Evolutionary conservation across 208 protist species (phyloP).

Genomic region (Leishmania braziliensis): DNA sequence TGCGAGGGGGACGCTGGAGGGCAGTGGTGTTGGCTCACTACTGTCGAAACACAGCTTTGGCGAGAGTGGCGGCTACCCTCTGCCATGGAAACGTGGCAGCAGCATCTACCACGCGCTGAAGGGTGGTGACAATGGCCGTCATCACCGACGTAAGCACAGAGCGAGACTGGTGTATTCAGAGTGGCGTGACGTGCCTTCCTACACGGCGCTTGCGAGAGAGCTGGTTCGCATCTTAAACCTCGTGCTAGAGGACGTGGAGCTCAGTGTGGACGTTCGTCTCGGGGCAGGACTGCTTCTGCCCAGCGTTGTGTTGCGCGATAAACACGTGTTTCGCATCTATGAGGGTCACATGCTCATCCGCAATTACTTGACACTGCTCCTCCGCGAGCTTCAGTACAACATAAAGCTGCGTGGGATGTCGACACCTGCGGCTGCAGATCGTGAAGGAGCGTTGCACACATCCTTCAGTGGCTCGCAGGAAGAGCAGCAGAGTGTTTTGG

Average conservation of each 20-base stretch:
- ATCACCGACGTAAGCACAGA: neutral
- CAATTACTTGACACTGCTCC: constrained; percentile 44
- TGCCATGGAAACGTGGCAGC: neutral
- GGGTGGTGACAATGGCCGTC: neutral
- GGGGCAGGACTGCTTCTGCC: constrained; percentile 45
- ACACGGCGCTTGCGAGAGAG: constrained; percentile 49
- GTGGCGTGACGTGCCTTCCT: constrained; percentile 62
- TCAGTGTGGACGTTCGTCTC: constrained; percentile 47
- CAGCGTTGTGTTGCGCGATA: constrained; percentile 49
- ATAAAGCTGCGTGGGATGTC: neutral
- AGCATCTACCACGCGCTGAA: neutral
- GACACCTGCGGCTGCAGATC: neutral
- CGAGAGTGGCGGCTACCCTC: neutral
- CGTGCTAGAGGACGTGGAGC: constrained; percentile 31
- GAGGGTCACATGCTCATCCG: constrained; percentile 64
- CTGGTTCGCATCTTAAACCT: constrained; percentile 44
- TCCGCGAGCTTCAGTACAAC: constrained; percentile 31
- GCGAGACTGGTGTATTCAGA: neutral
- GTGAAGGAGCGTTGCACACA: too few relatives aligned
- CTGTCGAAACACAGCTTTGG: constrained; percentile 12
- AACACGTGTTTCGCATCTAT: constrained; percentile 49
- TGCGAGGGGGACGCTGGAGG: neutral
- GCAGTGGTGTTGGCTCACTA: constrained; percentile 1
- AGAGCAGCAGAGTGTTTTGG: neutral
- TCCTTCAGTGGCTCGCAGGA: neutral